phyloP scores from a whole-genome alignment of 192 early-diverging fungal species.

The Entomortierella chlamydospora region DNA sequence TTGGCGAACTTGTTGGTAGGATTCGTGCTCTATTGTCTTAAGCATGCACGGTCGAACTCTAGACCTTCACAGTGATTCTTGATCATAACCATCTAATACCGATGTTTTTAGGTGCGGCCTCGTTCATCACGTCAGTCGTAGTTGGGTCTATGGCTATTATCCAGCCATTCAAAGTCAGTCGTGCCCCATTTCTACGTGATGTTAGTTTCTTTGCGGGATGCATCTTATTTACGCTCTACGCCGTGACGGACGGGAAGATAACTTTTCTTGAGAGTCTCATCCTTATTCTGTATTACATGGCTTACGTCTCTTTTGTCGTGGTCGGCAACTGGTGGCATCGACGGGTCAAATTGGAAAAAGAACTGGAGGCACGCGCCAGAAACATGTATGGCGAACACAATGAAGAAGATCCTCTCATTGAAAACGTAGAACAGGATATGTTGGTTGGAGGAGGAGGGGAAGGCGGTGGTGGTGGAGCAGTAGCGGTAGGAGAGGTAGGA shows the following conservation, averaged over 20 bases:
- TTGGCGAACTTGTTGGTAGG: constrained; percentile 92
- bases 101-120: constrained; percentile 73
- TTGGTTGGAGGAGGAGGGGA: background rate
- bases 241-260: constrained; percentile 67
- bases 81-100: no score
- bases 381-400: constrained; percentile 13
- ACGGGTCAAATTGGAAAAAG: constrained; percentile 10
- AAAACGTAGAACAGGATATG: background rate
- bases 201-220: constrained; percentile 77
- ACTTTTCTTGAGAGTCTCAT: constrained; percentile 63
- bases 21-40: no score
- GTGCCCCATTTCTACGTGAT: constrained; percentile 81
- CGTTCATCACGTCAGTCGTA: constrained; percentile 86
- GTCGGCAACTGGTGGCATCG: constrained; percentile 61
- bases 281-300: constrained; percentile 67
- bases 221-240: constrained; percentile 61
- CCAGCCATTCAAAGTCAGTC: constrained; percentile 77
- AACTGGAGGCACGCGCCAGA: constrained; percentile 36
- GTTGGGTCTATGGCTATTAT: constrained; percentile 85
- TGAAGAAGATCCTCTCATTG: background rate
- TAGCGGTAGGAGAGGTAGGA: no score
- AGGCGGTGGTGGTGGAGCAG: no score
- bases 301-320: constrained; percentile 71
- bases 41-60: no score
- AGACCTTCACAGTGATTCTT: no score